Conservation (phyloP, 208 protist genomes). For the Strigomonas culicis region DNA sequence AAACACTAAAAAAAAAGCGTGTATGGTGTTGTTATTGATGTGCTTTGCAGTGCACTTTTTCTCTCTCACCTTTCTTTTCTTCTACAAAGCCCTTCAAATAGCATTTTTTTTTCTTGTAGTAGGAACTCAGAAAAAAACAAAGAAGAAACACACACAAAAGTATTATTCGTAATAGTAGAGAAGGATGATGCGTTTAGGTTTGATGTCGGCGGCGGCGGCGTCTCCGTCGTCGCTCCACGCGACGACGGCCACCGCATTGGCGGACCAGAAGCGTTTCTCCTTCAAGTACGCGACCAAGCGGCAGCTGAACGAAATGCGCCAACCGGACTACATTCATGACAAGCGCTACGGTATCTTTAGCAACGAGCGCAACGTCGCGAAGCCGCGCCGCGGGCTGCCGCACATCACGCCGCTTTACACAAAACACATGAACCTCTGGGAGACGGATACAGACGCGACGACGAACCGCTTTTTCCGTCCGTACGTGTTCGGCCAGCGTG, state of each 20-base stretch:
- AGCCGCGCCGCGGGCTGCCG: constrained; percentile 62
- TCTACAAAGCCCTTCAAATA: not conserved
- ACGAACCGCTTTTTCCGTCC: constrained; percentile 81
- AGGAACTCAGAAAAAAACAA: not conserved
- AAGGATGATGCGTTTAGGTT: not conserved
- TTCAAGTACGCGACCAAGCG: constrained; percentile 84
- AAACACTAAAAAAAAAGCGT: not conserved
- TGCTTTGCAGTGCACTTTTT: not conserved
- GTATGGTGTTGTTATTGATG: not conserved
- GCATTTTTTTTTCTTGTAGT: not conserved
- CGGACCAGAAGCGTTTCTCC: constrained; percentile 62
- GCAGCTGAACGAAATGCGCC: constrained; percentile 77
- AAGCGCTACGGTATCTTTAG: constrained; percentile 85
- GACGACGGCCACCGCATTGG: not conserved
- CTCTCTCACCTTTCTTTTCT: not conserved
- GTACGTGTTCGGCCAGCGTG: constrained; percentile 74
- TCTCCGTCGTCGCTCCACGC: not conserved
- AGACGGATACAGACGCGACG: constrained; percentile 83
- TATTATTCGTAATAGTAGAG: not conserved
- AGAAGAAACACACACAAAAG: not conserved
- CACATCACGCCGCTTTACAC: constrained; percentile 75
- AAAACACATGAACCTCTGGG: constrained; percentile 84
- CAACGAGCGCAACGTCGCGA: constrained; percentile 70
- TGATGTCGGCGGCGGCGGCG: not conserved
- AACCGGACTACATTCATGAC: constrained; percentile 83